phyloP scores from a whole-genome alignment of 495 filamentous ascomycete genomes.

The Penicillium manginii region DNA sequence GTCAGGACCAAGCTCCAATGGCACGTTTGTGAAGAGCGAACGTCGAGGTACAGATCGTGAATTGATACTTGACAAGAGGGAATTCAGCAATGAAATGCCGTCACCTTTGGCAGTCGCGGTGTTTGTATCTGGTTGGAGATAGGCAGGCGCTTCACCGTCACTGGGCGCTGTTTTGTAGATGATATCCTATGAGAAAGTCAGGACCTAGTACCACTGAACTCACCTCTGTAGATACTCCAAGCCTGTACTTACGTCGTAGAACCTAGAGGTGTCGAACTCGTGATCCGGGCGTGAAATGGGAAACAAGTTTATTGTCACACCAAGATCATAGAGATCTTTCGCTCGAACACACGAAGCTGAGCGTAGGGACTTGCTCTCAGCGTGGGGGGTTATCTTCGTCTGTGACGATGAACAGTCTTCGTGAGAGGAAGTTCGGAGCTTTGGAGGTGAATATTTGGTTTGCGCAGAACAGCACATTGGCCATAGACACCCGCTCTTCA shows the following conservation, averaged over 20 bases:
- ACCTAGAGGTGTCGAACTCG: slow-evolving; percentile 82
- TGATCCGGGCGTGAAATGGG: slow-evolving; percentile 77
- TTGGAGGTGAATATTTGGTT: slow-evolving; percentile 97
- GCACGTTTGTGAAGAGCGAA: slow-evolving; percentile 80
- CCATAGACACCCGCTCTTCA: slow-evolving; percentile 74
- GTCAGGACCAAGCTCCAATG: slow-evolving; percentile 83
- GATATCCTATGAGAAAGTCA: slow-evolving; percentile 62
- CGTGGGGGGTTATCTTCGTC: slow-evolving; percentile 93
- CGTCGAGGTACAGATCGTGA: slow-evolving; percentile 88
- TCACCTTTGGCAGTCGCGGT: slow-evolving; percentile 60
- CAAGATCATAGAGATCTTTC: slow-evolving; percentile 94
- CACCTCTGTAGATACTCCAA: slow-evolving; percentile 4
- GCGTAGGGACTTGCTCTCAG: slow-evolving; percentile 66
- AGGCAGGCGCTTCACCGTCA: slow-evolving; percentile 69
- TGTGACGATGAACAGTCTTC: slow-evolving; percentile 92
- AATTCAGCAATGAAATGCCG: slow-evolving; percentile 79
- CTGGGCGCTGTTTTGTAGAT: slow-evolving; percentile 66
- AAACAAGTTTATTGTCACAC: slow-evolving; percentile 91
- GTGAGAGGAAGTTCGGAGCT: slow-evolving; percentile 89
- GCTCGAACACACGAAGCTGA: slow-evolving; percentile 82
- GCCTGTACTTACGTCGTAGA: slow-evolving; percentile 75
- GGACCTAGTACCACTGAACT: background rate
- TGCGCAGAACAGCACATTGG: slow-evolving; percentile 89
- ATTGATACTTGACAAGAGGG: slow-evolving; percentile 86
- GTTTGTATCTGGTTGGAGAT: slow-evolving; percentile 51